Conservation (phyloP, 2,329 filamentous ascomycete species). For the Venturia nashicola region DNA sequence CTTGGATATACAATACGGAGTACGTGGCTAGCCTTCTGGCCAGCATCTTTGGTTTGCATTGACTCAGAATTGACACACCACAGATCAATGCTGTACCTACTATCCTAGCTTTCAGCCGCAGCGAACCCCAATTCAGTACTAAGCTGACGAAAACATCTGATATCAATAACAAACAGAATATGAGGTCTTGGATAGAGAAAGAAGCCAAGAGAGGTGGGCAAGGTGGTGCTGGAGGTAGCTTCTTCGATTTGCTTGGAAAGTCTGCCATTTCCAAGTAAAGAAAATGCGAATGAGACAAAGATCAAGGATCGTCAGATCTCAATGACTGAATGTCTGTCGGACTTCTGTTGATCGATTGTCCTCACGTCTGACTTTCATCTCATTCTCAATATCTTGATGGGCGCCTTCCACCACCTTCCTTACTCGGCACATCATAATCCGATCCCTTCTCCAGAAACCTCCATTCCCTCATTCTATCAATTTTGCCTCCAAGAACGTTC, state of each 20-base stretch:
- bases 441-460: no score
- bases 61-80: background rate
- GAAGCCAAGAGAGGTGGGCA: conserved; percentile 34
- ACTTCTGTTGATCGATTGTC: no score
- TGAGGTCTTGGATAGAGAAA: conserved; percentile 34
- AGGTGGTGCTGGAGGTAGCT: conserved; percentile 31
- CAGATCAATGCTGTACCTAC: conserved; percentile 36
- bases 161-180: conserved; percentile 31
- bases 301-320: no score
- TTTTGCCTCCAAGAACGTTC: no score
- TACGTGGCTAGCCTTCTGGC: conserved; percentile 11
- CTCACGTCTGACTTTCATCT: no score
- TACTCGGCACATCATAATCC: no score
- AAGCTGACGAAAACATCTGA: conserved; percentile 30
- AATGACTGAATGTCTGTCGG: no score
- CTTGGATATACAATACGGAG: conserved; percentile 28
- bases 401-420: no score
- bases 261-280: background rate
- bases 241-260: conserved; percentile 25
- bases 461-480: no score
- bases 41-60: no score
- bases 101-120: conserved; percentile 35
- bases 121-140: conserved; percentile 37
- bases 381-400: no score
- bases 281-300: no score